Base-by-base conservation (phyloP, 1,284 basidiomycete species). In the Erythrobasidium hasegawianum region DNA sequence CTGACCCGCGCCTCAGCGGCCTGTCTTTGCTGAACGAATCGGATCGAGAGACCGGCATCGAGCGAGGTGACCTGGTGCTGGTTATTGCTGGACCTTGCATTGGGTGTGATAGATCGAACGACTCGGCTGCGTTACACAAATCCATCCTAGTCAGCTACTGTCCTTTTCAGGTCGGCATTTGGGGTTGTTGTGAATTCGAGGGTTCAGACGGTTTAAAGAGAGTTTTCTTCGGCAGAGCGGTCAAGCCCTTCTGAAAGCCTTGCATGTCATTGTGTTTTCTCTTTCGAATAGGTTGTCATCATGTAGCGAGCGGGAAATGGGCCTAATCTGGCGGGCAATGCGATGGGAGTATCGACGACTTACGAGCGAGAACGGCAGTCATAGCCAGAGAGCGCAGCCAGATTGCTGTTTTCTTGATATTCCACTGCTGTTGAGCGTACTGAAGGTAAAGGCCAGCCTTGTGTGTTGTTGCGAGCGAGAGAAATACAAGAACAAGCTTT, bases 191-290 rank as follows among this genome's bases (percentile, higher is more conserved):
- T 20, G 27, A 59, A 4, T 41, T 59, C 29, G 45, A 24, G 50
- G 58, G 16, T n/a, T 53, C 50, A 53, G 50, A 53, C 50, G 50
- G 5, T 33, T 5, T 40, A 26, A 20, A 27, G 52, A 55, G 39
- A 27, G 16, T 27, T 55, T 18, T 57, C 22, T 18, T 58, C 27
- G 39, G 52, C 26, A n/a, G 18, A 33, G 22, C 10, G 8, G 13
- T 11, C 22, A n/a, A 45, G 16, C 54, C 61, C 45, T 29, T 65
- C 55, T 50, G 62, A 57, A 65, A 65, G 62, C 62, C 62, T 65
- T 65, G 62, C 62, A 65, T 65, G 62, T 65, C 62, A 55, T 65
- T 65, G 33, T 18, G 22, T n/a, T 26, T 49, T 29, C 27, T 40
- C 55, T 43, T 26, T 65, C 55, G 56, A 26, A 57, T 33, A n/a